Conservation (phyloP, 1,284 basidiomycete genomes). For the Apiotrichum sp. region DNA sequence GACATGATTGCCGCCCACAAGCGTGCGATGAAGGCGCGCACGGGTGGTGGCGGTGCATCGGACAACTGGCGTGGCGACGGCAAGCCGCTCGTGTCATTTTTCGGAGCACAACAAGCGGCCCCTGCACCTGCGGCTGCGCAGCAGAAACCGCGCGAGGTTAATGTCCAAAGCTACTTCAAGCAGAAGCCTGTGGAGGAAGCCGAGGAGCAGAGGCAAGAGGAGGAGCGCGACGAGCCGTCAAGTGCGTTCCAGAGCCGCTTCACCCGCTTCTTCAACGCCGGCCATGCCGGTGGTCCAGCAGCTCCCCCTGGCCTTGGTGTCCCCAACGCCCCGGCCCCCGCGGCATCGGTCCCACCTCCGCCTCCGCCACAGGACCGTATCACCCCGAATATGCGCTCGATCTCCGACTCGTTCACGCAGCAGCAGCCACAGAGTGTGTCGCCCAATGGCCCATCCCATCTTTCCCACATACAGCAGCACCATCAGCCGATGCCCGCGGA, state of each 20-base stretch:
- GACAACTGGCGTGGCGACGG: constrained; percentile 20
- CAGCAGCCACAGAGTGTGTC: constrained; percentile 6
- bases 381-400: background rate
- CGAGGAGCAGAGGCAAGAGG: constrained; percentile 13
- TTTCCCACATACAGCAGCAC: background rate
- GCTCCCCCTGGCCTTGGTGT: background rate
- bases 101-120: constrained; percentile 14
- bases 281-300: background rate
- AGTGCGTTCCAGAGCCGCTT: constrained; percentile 36
- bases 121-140: background rate
- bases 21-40: constrained; percentile 28
- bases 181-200: constrained; percentile 20
- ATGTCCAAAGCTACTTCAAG: constrained; percentile 36
- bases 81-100: constrained; percentile 31
- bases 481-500: background rate
- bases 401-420: constrained; percentile 2
- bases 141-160: constrained; percentile 33
- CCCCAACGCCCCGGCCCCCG: background rate
- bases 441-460: background rate
- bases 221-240: constrained; percentile 7
- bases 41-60: constrained; percentile 7
- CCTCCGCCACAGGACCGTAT: background rate
- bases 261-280: constrained; percentile 36
- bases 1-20: constrained; percentile 44
- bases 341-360: background rate